A percentile compares a stretch with the other conserved stretches of the same genome.
These are phyloP conservation scores for Globisporangium polare DNA, from an alignment of 352 stramenopile genomes.

Conservation along the genomic window DNA sequence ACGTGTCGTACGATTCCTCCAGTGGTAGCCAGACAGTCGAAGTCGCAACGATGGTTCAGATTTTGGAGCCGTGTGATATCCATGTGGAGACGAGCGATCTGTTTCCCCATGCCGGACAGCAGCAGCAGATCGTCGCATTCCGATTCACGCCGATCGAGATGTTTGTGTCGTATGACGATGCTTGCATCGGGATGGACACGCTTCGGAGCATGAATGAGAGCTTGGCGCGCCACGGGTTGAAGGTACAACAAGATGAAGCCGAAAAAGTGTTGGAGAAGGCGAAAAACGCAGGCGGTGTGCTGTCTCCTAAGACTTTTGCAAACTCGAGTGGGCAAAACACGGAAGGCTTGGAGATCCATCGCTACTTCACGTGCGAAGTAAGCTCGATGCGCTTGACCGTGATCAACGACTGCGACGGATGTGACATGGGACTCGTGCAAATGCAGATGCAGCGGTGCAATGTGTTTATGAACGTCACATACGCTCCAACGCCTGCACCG, in stretches of 20 bases:
- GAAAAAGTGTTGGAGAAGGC: background rate
- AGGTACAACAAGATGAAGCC: conserved; percentile 10
- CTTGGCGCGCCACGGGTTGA: conserved; percentile 19
- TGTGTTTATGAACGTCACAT: conserved; percentile 72
- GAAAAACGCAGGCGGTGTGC: conserved; percentile 4
- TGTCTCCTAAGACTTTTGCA: conserved; percentile 18
- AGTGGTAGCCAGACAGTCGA: conserved; percentile 14
- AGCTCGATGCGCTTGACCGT: conserved; percentile 63
- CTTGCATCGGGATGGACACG: conserved; percentile 44
- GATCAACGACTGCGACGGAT: conserved; percentile 85
- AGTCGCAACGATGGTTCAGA: conserved; percentile 49
- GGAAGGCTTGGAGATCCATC: conserved; percentile 47
- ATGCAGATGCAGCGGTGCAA: conserved; percentile 67
- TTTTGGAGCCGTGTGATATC: conserved; percentile 74
- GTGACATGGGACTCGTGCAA: conserved; percentile 82
- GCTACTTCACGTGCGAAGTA: conserved; percentile 75
- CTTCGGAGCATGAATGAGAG: conserved; percentile 37
- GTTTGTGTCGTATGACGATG: conserved; percentile 80
- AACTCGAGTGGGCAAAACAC: background rate
- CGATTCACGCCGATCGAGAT: conserved; percentile 75
- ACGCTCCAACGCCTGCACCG: conserved; percentile 21
- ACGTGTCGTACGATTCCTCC: conserved; percentile 27
- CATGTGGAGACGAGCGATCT: conserved; percentile 65
- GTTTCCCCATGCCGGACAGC: conserved; percentile 56
- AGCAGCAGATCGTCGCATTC: conserved; percentile 72